Conservation (phyloP, 2,329 filamentous ascomycete species). For the Zymoseptoria tritici region DNA sequence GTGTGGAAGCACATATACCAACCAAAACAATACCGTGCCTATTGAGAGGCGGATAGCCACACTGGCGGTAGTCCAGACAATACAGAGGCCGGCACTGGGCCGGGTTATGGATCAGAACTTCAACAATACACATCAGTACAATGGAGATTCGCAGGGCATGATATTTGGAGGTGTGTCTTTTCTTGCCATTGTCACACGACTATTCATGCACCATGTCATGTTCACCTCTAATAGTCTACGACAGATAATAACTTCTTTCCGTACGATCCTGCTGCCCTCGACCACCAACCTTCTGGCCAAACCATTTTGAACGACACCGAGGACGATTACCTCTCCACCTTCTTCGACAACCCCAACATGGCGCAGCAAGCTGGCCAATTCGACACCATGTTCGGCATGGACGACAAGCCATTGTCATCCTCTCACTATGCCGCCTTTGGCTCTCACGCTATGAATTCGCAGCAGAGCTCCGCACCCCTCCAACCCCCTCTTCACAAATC, state of each 20-base stretch:
- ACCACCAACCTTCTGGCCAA: background rate
- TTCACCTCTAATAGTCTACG: background rate
- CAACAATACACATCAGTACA: background rate
- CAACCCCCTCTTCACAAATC: background rate
- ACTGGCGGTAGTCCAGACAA: background rate
- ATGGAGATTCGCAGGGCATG: background rate
- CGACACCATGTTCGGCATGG: conserved; percentile 1
- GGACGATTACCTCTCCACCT: conserved; percentile 3
- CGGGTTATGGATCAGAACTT: background rate
- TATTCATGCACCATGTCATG: background rate
- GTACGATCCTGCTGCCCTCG: background rate
- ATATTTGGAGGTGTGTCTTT: background rate
- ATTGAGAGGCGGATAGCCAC: background rate
- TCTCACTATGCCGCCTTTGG: background rate
- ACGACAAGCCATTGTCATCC: background rate
- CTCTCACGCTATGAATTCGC: background rate
- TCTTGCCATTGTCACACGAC: background rate
- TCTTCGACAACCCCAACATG: conserved; percentile 6
- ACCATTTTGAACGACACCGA: conserved; percentile 3
- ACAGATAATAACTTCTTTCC: conserved; percentile 1
- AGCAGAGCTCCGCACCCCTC: background rate
- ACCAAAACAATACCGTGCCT: background rate
- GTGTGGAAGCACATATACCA: background rate
- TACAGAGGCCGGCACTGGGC: background rate
- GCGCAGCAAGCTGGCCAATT: background rate